Conservation (phyloP, 257 asterid species). For the Primulina eburnea region DNA sequence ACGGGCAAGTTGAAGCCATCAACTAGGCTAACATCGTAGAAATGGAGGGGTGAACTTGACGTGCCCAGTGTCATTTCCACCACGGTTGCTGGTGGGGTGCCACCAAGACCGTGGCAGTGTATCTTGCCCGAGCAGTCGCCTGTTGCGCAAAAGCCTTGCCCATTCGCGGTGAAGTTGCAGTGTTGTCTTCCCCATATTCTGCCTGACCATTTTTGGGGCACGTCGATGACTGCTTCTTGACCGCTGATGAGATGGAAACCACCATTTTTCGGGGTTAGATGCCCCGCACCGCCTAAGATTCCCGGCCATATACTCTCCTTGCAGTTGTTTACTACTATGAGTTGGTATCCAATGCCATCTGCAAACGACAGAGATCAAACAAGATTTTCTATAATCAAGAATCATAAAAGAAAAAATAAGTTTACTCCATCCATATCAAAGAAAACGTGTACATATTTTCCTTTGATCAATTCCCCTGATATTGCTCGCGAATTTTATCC, state of each 20-base stretch:
- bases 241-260: conserved; percentile 66
- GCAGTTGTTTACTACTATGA: conserved; percentile 86
- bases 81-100: conserved; percentile 85
- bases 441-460: too few species aligned
- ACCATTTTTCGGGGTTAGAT: conserved; percentile 54
- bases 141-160: conserved; percentile 69
- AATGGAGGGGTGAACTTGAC: conserved; percentile 65
- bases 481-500: too few species aligned
- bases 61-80: conserved; percentile 96
- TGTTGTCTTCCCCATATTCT: conserved; percentile 81
- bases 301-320: conserved; percentile 86
- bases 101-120: conserved; percentile 68
- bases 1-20: conserved; percentile 92
- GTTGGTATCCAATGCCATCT: conserved; percentile 66
- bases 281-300: conserved; percentile 73
- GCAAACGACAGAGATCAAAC: conserved; percentile 24
- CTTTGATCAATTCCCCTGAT: too few species aligned
- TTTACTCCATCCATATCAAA: too few species aligned
- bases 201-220: conserved; percentile 87
- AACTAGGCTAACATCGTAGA: conserved; percentile 80
- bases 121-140: conserved; percentile 77
- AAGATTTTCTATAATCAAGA: too few species aligned
- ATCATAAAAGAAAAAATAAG: too few species aligned
- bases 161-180: conserved; percentile 49
- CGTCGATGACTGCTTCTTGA: conserved; percentile 56